A percentile compares a stretch with the other conserved stretches of the same genome.
Conservation (phyloP, 2,329 filamentous ascomycete species). For the Mollisia scopiformis region DNA sequence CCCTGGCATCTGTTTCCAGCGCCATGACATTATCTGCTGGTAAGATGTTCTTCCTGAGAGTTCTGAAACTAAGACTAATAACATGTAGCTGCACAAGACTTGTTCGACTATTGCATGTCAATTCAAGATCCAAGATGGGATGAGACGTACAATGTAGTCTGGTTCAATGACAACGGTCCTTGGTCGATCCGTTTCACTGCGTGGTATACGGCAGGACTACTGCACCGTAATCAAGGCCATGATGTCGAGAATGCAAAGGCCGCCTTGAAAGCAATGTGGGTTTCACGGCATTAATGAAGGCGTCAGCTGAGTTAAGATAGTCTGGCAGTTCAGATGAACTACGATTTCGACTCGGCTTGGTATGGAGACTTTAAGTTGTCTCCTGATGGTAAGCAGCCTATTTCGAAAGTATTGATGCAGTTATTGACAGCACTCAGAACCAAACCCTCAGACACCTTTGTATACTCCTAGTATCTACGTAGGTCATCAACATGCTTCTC, state of each 20-base stretch:
- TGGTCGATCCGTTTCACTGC: conserved; percentile 49
- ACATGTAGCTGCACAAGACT: conserved; percentile 34
- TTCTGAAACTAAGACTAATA: background rate
- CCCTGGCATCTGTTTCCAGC: background rate
- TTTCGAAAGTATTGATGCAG: background rate
- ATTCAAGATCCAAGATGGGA: conserved; percentile 45
- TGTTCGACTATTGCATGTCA: conserved; percentile 45
- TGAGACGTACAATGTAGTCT: conserved; percentile 45
- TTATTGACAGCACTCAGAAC: conserved; percentile 27
- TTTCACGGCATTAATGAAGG: background rate
- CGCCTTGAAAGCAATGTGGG: conserved; percentile 56
- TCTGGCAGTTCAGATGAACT: conserved; percentile 40
- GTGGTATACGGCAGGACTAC: conserved; percentile 61
- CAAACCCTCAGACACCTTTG: conserved; percentile 38
- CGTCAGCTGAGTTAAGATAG: conserved; percentile 34
- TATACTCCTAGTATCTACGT: conserved; percentile 42
- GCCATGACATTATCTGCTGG: conserved; percentile 6
- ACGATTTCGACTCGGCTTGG: conserved; percentile 43
- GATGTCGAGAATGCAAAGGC: conserved; percentile 54
- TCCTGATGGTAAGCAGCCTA: conserved; percentile 35
- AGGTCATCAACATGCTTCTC: too few species aligned
- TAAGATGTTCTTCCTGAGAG: background rate
- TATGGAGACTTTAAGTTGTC: conserved; percentile 46
- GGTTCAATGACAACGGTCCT: conserved; percentile 45
- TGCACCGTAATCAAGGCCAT: conserved; percentile 54